Evolutionary conservation across 2,329 filamentous ascomycete genomes (phyloP), one percentile per base, ranked within the genome.

Genomic region (Sphaerostilbella broomeana): DNA sequence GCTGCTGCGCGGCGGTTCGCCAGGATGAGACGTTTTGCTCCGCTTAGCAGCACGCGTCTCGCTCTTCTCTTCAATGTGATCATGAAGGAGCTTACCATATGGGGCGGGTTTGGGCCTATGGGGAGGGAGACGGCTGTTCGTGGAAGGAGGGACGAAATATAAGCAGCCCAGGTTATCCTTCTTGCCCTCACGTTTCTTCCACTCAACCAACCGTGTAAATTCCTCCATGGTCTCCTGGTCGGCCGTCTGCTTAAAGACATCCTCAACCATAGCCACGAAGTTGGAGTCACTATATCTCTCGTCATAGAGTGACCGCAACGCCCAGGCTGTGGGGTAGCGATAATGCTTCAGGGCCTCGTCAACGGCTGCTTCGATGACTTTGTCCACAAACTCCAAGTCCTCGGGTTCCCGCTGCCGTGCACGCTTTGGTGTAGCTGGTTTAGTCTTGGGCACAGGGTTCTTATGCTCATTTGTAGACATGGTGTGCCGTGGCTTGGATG

Each of bases 321-420:
- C 76, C 63, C 70, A 81, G 2, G 77, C 78, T 7, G 77, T 81
- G 38, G 75, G 73, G 54, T 76, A 80, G 43, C 74, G 72, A 45
- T 67, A 65, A 51, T 73, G 68, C 43, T 66, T 61, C 34, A 81
- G 57, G 5, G 77, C 77, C 51, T 77, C 68, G 8, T 77, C 69
- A 20, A 80, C 73, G n/a, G 75, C 75, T 21, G 59, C 52, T 54
- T 77, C 72, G 26, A 81, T 64, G 19, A 77, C 69, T 51, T 63
- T 69, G 49, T 72, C 73, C 18, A 67, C 63, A 22, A 67, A 54
- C 26, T 69, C 68, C 45, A 63, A 68, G 46, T 68, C 63, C 25
- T 57, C 51, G 2, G 53, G 47, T 20, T 58, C 55, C 24, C 44
- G 33, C 12, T 36, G 44, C 28, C 27, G 19, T 35, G 29, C 50